A percentile compares a stretch with the other conserved stretches of the same genome.
phyloP scores from a whole-genome alignment of 1,284 basidiomycete species.

The Tausonia pullulans region DNA sequence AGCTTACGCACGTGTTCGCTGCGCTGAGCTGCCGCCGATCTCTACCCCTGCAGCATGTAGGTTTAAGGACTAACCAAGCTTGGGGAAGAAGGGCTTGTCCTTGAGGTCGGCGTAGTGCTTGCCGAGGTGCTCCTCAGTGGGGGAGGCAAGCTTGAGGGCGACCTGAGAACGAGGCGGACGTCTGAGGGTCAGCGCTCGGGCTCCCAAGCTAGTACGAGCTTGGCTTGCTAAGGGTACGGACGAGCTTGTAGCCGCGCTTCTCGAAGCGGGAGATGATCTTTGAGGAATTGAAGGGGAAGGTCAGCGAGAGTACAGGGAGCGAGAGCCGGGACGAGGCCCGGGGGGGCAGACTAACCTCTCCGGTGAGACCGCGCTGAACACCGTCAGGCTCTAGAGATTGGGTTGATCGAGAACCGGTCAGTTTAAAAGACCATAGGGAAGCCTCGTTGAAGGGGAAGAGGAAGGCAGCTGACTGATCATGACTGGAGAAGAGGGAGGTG shows the following conservation, averaged over 20 bases:
- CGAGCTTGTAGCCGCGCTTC: slow-evolving; percentile 87
- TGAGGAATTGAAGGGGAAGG: neutral
- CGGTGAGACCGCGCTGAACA: slow-evolving; percentile 89
- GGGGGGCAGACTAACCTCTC: slow-evolving; percentile 41
- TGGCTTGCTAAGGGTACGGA: slow-evolving; percentile 15
- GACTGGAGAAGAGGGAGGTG: slow-evolving; percentile 27
- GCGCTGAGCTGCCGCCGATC: neutral
- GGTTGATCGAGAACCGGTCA: neutral
- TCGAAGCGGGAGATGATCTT: slow-evolving; percentile 82
- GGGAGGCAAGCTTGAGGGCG: slow-evolving; percentile 74
- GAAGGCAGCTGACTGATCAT: slow-evolving; percentile 55
- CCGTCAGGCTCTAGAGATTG: slow-evolving; percentile 66
- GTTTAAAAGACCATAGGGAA: neutral
- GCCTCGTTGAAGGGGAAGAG: neutral
- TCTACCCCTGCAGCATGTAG: neutral
- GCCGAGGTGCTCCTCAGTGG: slow-evolving; percentile 70
- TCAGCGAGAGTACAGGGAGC: neutral
- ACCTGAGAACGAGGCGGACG: slow-evolving; percentile 29
- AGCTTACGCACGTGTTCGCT: neutral
- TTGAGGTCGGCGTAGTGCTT: slow-evolving; percentile 89
- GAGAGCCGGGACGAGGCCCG: neutral
- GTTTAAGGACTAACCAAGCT: slow-evolving; percentile 46
- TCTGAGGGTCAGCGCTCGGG: too few relatives aligned
- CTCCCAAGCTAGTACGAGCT: too few relatives aligned
- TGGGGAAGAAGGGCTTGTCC: slow-evolving; percentile 84